Conservation (phyloP, 495 filamentous ascomycete species). For the Cetradonia linearis region DNA sequence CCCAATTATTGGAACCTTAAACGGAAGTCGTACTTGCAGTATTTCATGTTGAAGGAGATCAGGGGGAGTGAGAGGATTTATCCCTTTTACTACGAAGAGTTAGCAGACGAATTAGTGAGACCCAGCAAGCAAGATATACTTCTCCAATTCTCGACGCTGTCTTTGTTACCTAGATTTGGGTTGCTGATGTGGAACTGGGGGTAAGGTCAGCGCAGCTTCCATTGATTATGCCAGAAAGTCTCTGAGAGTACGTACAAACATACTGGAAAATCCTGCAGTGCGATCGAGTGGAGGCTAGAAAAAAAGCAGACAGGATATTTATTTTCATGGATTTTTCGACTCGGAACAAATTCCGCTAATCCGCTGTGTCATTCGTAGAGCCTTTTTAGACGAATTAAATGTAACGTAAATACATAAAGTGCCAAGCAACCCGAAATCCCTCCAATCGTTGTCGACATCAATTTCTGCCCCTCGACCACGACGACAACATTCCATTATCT, state of each 20-base stretch:
- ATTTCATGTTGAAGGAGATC: slow-evolving; percentile 95
- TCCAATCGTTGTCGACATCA: slow-evolving; percentile 8
- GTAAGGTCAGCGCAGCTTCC: not conserved
- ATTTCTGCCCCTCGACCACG: slow-evolving; percentile 9
- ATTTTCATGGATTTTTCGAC: not conserved
- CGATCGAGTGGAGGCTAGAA: not conserved
- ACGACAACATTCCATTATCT: not conserved
- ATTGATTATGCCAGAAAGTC: not conserved
- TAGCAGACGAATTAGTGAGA: not conserved
- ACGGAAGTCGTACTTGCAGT: slow-evolving; percentile 14
- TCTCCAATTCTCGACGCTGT: slow-evolving; percentile 78
- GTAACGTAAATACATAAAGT: not conserved
- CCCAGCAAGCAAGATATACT: slow-evolving; percentile 41
- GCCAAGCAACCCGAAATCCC: slow-evolving; percentile 8
- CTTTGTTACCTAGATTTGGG: slow-evolving; percentile 73
- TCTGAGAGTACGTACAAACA: slow-evolving; percentile 19
- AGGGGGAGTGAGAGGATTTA: slow-evolving; percentile 89
- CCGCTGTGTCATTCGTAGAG: not conserved
- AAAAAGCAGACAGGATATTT: not conserved
- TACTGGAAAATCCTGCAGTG: not conserved
- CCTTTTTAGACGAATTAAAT: slow-evolving; percentile 8
- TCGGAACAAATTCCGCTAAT: not conserved
- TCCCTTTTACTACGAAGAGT: slow-evolving; percentile 56
- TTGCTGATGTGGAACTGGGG: slow-evolving; percentile 78
- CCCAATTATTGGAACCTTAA: not conserved